phyloP scores from a whole-genome alignment of 495 filamentous ascomycete species.

The Acidomyces sp. region DNA sequence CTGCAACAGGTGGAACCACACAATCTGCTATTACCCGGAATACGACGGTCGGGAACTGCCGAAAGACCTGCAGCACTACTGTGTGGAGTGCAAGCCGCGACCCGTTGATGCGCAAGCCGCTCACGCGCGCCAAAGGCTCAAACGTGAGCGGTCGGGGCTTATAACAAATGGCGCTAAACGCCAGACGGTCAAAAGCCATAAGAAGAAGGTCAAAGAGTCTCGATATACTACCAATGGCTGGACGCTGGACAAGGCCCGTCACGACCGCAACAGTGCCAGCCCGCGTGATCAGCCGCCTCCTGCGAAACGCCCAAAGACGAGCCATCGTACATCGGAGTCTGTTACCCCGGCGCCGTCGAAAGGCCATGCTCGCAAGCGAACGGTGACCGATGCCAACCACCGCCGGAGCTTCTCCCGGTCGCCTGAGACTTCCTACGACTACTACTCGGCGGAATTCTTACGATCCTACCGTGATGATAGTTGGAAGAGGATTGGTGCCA shows the following conservation, averaged over 20 bases:
- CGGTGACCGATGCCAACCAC: constrained; percentile 30
- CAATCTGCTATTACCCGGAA: constrained; percentile 69
- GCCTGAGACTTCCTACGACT: constrained; percentile 20
- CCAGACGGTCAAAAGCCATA: constrained; percentile 31
- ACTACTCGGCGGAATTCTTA: constrained; percentile 59
- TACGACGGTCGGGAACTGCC: constrained; percentile 55
- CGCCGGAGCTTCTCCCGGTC: constrained; percentile 43
- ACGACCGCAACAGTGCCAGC: constrained; percentile 37
- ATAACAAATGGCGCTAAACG: constrained; percentile 42
- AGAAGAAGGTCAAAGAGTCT: constrained; percentile 52
- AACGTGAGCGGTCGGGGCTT: constrained; percentile 49
- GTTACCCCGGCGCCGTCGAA: constrained; percentile 33
- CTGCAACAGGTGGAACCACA: constrained; percentile 97
- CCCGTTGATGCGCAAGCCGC: constrained; percentile 57
- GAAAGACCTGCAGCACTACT: constrained; percentile 56
- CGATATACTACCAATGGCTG: constrained; percentile 30
- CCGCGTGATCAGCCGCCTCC: constrained; percentile 46
- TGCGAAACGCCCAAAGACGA: constrained; percentile 61
- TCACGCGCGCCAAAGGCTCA: constrained; percentile 43
- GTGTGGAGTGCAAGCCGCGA: constrained; percentile 71
- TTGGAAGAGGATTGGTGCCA: constrained; percentile 44
- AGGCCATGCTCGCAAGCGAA: constrained; percentile 38
- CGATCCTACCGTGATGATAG: constrained; percentile 47
- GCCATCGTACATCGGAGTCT: constrained; percentile 59
- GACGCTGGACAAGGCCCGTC: constrained; percentile 27